These are phyloP conservation scores for Aspergillus ochraceus DNA, from an alignment of 2,329 filamentous ascomycete genomes.

Conservation along the genomic window DNA sequence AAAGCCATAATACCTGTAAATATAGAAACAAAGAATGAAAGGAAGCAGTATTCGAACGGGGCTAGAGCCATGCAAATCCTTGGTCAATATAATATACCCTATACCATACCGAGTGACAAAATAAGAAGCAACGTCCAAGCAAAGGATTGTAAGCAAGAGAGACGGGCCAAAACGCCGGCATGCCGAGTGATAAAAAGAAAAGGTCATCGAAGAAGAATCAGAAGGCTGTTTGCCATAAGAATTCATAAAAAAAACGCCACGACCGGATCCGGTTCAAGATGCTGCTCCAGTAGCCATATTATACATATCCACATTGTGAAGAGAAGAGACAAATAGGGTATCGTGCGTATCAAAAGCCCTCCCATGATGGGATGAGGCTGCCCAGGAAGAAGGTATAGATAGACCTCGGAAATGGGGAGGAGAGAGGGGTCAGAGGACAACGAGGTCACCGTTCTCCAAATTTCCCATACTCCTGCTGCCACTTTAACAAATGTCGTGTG, in stretches of 20 bases:
- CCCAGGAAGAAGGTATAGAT: constrained; percentile 8
- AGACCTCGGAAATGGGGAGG: background rate
- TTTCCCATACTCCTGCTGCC: constrained; percentile 72
- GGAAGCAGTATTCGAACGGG: background rate
- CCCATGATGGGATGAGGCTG: background rate
- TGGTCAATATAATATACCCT: constrained; percentile 1
- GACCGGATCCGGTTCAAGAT: constrained; percentile 21
- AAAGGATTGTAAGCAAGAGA: background rate
- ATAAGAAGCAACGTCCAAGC: background rate
- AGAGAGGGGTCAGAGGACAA: background rate
- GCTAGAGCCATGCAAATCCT: background rate
- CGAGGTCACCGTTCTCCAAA: constrained; percentile 48
- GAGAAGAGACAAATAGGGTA: constrained; percentile 24
- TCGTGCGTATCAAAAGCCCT: constrained; percentile 18
- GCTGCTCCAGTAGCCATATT: constrained; percentile 25
- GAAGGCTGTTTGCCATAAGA: background rate
- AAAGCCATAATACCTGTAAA: constrained; percentile 3
- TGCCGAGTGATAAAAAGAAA: background rate
- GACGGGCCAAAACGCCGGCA: background rate
- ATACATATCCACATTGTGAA: constrained; percentile 25
- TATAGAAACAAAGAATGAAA: constrained; percentile 2
- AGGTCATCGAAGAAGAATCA: constrained; percentile 2
- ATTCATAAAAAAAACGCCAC: constrained; percentile 21
- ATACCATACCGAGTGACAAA: background rate
- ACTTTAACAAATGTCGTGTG: constrained; percentile 76